Evolutionary conservation across 352 stramenopile genomes (phyloP), one percentile per base, ranked within the genome.

Genomic region (Phytopythium cucurbitacearum): DNA sequence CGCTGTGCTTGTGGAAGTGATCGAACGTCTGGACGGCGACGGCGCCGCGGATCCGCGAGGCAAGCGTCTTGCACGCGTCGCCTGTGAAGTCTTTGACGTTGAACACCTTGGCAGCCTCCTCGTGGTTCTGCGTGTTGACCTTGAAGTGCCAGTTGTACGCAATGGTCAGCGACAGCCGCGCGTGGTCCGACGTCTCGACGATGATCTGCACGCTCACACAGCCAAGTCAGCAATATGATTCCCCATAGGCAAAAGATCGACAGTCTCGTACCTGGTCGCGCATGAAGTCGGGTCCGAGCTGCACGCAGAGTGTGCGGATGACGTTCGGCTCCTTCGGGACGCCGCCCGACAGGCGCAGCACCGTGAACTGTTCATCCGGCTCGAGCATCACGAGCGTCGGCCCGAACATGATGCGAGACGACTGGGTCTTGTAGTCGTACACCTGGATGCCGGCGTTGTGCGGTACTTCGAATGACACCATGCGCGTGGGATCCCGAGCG

Each of bases 101-200:
- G 59, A 92, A 92, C 2, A 92, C 69, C 48, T 87, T 88, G 35
- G 79, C 69, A 3, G 77, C 75, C 5, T 87, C 81, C 12, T 40
- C 62, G 48, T 72, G 62, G 41, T 87, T 73, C 7, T 67, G 57
- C 9, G 64, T 60, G 51, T 85, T 71, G 13, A 92, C 73, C 12
- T 76, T 69, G 54, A 92, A 92, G 36, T 88, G 76, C 81, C 81
- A 92, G 51, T 92, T 92, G 73, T 92, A 92, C 28, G 81, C 79
- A 52, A 92, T 88, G 3, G 81, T 92, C 36, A 92, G 64, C 32
- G 70, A 81, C 37, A 92, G 49, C 1, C 81, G 75, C 9, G 81
- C 81, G 52, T 92, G 81, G 38, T 92, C 81, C 3, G 79, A 90
- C 10, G 81, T 92, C 59, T 92, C 81, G 1, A 92, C 82, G 38